Evolutionary conservation across 495 filamentous ascomycete species (phyloP).

Genomic region (Viridothelium virens): DNA sequence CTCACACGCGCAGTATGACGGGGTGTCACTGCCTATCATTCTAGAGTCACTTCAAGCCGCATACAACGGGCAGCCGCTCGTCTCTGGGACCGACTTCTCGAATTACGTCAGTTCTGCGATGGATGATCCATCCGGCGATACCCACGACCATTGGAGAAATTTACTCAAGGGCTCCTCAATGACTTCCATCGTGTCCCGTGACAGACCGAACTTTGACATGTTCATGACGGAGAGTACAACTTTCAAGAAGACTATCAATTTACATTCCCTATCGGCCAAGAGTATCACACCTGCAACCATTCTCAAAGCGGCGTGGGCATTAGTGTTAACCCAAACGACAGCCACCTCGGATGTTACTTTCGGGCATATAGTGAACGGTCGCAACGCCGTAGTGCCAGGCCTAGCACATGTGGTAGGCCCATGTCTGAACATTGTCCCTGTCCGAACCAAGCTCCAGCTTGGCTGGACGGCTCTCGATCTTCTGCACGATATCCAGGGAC

Average conservation of each 20-base stretch:
- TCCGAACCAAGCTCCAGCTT: conserved; percentile 46
- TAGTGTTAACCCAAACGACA: conserved; percentile 46
- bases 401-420: conserved; percentile 50
- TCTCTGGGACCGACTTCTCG: conserved; percentile 20
- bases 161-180: conserved; percentile 24
- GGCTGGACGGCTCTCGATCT: conserved; percentile 46
- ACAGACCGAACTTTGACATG: conserved; percentile 22
- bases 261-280: conserved; percentile 8
- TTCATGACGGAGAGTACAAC: conserved; percentile 4
- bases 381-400: conserved; percentile 47
- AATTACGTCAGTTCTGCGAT: conserved; percentile 21
- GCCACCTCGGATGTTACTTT: conserved; percentile 48
- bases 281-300: conserved; percentile 50
- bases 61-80: conserved; percentile 23
- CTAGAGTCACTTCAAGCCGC: conserved; percentile 20
- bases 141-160: conserved; percentile 23
- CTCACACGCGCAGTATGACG: conserved; percentile 28
- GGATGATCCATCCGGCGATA: conserved; percentile 15
- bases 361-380: conserved; percentile 48
- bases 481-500: conserved; percentile 49
- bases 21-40: conserved; percentile 22
- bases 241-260: conserved; percentile 14
- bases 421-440: conserved; percentile 54
- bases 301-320: conserved; percentile 52
- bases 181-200: conserved; percentile 25